Evolutionary conservation across 495 filamentous ascomycete species (phyloP).

Genomic region (Rhypophila decipiens): DNA sequence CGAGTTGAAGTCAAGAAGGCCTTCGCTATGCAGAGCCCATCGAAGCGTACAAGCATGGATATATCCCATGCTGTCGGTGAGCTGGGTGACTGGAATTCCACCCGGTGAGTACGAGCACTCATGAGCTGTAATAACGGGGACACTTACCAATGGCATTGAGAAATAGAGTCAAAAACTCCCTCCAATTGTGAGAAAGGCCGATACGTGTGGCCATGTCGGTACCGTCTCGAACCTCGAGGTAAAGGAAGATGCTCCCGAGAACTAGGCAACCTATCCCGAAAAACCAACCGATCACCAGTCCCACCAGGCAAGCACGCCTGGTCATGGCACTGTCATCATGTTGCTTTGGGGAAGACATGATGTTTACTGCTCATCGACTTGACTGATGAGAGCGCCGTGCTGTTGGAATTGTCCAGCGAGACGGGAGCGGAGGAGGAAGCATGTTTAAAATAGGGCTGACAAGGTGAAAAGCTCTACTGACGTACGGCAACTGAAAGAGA

Average conservation of each 20-base stretch:
- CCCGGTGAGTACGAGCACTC: not conserved
- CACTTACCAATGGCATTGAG: conserved; percentile 24
- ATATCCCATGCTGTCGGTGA: conserved; percentile 33
- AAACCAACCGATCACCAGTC: conserved; percentile 18
- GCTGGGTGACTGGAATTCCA: conserved; percentile 19
- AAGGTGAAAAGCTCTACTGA: too few species aligned
- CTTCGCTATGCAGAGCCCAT: conserved; percentile 37
- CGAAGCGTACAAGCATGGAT: conserved; percentile 34
- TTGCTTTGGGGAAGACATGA: conserved; percentile 11
- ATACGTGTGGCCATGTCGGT: conserved; percentile 12
- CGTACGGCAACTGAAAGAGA: too few species aligned
- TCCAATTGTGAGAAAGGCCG: conserved; percentile 14
- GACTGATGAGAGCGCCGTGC: too few species aligned
- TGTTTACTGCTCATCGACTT: too few species aligned
- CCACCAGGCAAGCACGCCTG: conserved; percentile 9
- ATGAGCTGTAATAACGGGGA: not conserved
- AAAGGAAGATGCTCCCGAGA: conserved; percentile 11
- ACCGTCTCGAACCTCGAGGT: conserved; percentile 10
- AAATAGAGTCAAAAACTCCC: conserved; percentile 16
- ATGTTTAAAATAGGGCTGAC: too few species aligned
- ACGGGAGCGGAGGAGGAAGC: too few species aligned
- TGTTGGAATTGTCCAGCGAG: too few species aligned
- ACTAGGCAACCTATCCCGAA: conserved; percentile 11
- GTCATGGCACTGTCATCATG: conserved; percentile 16
- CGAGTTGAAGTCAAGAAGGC: conserved; percentile 36